phyloP scores from a whole-genome alignment of 2,329 filamentous ascomycete species.

The Leptographium radiaticola region DNA sequence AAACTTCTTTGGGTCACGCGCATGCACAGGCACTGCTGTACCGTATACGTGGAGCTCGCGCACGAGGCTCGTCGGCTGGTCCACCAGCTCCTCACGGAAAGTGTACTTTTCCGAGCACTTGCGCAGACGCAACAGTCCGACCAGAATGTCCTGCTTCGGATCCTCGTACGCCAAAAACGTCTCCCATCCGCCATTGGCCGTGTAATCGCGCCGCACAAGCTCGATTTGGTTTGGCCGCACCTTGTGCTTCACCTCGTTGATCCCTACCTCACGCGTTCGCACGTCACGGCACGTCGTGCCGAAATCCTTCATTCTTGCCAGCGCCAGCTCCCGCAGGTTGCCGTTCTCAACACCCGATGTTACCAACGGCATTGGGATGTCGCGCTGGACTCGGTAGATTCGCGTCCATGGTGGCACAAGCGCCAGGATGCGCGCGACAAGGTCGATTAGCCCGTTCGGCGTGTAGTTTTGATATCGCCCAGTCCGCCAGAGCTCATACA shows the following conservation, averaged over 20 bases:
- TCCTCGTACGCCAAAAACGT: conserved; percentile 97
- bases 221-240: conserved; percentile 94
- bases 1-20: conserved; percentile 88
- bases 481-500: conserved; percentile 96
- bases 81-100: conserved; percentile 73
- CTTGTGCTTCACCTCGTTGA: conserved; percentile 99
- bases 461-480: conserved; percentile 98
- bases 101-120: conserved; percentile 90
- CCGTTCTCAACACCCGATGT: conserved; percentile 97
- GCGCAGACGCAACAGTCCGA: conserved; percentile 74
- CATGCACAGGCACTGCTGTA: conserved; percentile 92
- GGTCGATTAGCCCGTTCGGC: conserved; percentile 87
- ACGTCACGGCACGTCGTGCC: conserved; percentile 95
- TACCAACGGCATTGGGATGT: conserved; percentile 99
- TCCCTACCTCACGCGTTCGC: conserved; percentile 87
- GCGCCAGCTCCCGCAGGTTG: conserved; percentile 81
- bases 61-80: conserved; percentile 82
- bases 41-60: conserved; percentile 95
- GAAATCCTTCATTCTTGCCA: conserved; percentile 98
- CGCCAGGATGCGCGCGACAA: conserved; percentile 91
- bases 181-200: conserved; percentile 94
- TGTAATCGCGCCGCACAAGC: conserved; percentile 84
- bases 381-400: conserved; percentile 95
- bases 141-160: conserved; percentile 94
- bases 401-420: conserved; percentile 94